These are phyloP conservation scores for Ceratocystis smalleyi DNA, from an alignment of 2,329 filamentous ascomycete species.

Conservation along the genomic window DNA sequence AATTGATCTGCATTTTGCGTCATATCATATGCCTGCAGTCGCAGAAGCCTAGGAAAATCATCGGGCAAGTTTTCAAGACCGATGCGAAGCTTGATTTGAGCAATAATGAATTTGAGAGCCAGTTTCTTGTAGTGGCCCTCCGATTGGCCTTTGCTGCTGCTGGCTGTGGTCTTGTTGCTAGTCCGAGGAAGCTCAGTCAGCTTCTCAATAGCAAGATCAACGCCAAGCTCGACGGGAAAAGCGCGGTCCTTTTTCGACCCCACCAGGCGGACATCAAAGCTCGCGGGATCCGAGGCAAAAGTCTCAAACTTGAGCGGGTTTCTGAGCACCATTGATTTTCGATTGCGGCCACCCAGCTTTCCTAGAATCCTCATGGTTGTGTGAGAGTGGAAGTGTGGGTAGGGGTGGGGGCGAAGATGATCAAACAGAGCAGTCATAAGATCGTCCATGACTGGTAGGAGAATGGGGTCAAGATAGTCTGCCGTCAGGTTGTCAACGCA, in stretches of 20 bases:
- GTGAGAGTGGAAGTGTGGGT: conserved; percentile 94
- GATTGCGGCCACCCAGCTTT: conserved; percentile 86
- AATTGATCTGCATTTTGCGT: conserved; percentile 55
- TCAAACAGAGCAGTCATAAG: conserved; percentile 96
- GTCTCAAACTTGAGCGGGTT: conserved; percentile 68
- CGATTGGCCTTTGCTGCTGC: conserved; percentile 37
- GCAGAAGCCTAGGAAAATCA: conserved; percentile 68
- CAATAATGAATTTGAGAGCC: conserved; percentile 71
- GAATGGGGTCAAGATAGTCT: conserved; percentile 95
- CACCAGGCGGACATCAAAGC: conserved; percentile 75
- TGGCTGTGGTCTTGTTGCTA: conserved; percentile 26
- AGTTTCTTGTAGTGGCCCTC: conserved; percentile 88
- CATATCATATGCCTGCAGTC: conserved; percentile 79
- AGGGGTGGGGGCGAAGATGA: conserved; percentile 81
- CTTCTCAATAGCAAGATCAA: conserved; percentile 79
- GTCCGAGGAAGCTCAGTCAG: conserved; percentile 64
- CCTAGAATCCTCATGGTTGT: conserved; percentile 95
- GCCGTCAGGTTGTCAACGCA: conserved; percentile 97
- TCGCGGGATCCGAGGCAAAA: conserved; percentile 75
- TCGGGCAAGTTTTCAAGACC: conserved; percentile 79
- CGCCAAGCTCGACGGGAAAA: conserved; percentile 71
- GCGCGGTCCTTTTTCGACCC: conserved; percentile 79
- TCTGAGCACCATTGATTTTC: conserved; percentile 86
- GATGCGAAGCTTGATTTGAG: conserved; percentile 80
- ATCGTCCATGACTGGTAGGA: conserved; percentile 97